Percentiles rank a stretch among this genome's conserved stretches.
Evolutionary conservation across 352 stramenopile species (phyloP).

Genomic region (Pythium chondricola): DNA sequence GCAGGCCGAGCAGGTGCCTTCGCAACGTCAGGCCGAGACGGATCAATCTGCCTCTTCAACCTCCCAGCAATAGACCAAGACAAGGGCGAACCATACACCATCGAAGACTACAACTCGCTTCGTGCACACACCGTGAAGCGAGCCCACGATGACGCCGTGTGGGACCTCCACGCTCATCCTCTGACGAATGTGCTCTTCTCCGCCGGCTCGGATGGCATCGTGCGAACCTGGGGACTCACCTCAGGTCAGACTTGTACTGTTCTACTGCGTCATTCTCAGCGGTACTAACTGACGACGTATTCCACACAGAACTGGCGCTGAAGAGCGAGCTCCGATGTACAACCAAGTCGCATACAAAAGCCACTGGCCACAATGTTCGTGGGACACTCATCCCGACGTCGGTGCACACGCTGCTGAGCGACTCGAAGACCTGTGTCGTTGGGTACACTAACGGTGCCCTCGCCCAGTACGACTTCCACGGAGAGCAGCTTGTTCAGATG

Average conservation of each 20-base stretch:
- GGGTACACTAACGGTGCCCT: slow-evolving; percentile 69
- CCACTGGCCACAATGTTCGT: slow-evolving; percentile 40
- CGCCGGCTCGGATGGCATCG: slow-evolving; percentile 65
- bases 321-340: slow-evolving; percentile 69
- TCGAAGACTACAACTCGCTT: slow-evolving; percentile 67
- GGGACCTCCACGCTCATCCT: slow-evolving; percentile 75
- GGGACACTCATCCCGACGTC: slow-evolving; percentile 66
- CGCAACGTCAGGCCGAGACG: slow-evolving; percentile 69
- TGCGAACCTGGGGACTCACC: slow-evolving; percentile 70
- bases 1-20: slow-evolving; percentile 53
- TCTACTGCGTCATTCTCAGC: too few species aligned
- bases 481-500: slow-evolving; percentile 74
- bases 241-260: slow-evolving; percentile 36
- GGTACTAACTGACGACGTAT: too few species aligned
- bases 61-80: slow-evolving; percentile 51
- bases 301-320: slow-evolving; percentile 63
- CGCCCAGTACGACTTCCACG: slow-evolving; percentile 69
- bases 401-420: slow-evolving; percentile 59
- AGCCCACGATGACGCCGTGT: slow-evolving; percentile 78
- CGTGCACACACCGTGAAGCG: slow-evolving; percentile 62
- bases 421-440: slow-evolving; percentile 75
- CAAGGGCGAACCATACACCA: slow-evolving; percentile 60
- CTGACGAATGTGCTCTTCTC: slow-evolving; percentile 82
- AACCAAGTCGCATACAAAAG: slow-evolving; percentile 41
- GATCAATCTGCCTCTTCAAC: slow-evolving; percentile 60